Percentiles rank a stretch among this genome's conserved stretches.
Evolutionary conservation across 495 filamentous ascomycete species (phyloP).

Genomic region (Tetracladium marchalianum): DNA sequence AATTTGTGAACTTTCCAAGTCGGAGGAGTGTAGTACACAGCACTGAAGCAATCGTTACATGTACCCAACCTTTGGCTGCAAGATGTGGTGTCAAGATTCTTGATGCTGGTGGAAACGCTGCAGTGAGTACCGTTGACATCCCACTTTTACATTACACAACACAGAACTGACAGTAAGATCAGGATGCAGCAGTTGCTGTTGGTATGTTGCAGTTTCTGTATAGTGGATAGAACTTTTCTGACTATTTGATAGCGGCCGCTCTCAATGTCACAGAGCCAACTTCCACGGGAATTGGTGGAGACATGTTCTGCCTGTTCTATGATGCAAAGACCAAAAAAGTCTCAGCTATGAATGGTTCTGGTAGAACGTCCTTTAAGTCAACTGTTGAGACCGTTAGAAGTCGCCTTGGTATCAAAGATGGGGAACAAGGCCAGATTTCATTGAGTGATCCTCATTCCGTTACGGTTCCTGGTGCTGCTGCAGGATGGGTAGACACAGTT

Average conservation of each 20-base stretch:
- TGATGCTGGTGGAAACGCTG: slow-evolving; percentile 83
- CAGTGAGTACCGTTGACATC: slow-evolving; percentile 43
- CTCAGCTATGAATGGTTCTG: slow-evolving; percentile 83
- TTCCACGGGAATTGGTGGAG: slow-evolving; percentile 93
- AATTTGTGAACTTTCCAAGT: slow-evolving; percentile 63
- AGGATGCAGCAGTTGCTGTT: slow-evolving; percentile 93
- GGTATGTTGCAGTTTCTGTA: slow-evolving; percentile 27
- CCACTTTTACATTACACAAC: slow-evolving; percentile 4
- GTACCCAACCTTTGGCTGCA: slow-evolving; percentile 82
- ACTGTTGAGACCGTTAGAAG: slow-evolving; percentile 60
- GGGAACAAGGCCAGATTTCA: slow-evolving; percentile 55
- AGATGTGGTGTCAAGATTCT: slow-evolving; percentile 80
- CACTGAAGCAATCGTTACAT: slow-evolving; percentile 84
- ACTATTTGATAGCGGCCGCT: slow-evolving; percentile 51
- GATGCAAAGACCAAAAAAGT: slow-evolving; percentile 72
- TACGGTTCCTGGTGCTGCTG: slow-evolving; percentile 83
- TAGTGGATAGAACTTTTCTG: not conserved
- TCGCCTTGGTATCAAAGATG: slow-evolving; percentile 57
- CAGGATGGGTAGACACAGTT: slow-evolving; percentile 90
- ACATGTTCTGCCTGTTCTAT: slow-evolving; percentile 97
- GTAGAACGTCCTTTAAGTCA: slow-evolving; percentile 59
- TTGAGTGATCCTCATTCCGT: slow-evolving; percentile 69
- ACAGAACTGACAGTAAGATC: not conserved
- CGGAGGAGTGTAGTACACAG: slow-evolving; percentile 89
- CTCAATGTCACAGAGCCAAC: slow-evolving; percentile 91